Base-by-base conservation (phyloP, 306 rosid species). In the Prinsepia uniflora region DNA sequence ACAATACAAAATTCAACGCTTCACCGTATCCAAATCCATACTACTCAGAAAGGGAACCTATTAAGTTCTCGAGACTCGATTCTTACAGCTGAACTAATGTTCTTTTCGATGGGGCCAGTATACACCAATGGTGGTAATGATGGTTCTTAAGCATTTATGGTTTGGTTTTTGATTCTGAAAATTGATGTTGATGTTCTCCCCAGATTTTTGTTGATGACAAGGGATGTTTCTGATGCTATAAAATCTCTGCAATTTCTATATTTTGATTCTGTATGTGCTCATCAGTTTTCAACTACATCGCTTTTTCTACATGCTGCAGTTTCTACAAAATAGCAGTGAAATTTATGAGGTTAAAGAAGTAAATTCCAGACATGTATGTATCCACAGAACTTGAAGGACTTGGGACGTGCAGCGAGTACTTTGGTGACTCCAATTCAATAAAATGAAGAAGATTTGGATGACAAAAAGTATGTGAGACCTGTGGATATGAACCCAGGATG, bases 301-400 rank as follows among this genome's bases (percentile, higher is more conserved):
- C 66, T 55, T 61, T 61, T 39, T 61, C 66, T 39, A 39, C 24
- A 18, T 39, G 18, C 66, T 61, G 66, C 46, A 9, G 66, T 40
- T 4, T 39, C 45, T 15, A 61, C 46, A 61, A 61, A 39, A 61
- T 61, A 10, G 47, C 44, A 39, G 47, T 39, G 4, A 34, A 39
- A 19, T 8, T 22, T 61, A 6, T 39, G 46, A 61, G 65, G 46
- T 36, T 39, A 4, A 36, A 53, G 18, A 3, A 30, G 24, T 30
- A 46, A 46, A 10, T 46, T 46, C 50, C 10, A 11, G 50, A 4
- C 50, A 46, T 46, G 50, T 11, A 12, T 46, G 50, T 12, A 12
- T 45, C 12, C 13, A 49, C 36, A 30, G 2, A 30, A 30, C 36
- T 30, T 1, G 36, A 30, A 30, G 36, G 36, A 30, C 36, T 30